phyloP scores from a whole-genome alignment of 768 basidiomycete genomes.

The Chalciporus chontae region DNA sequence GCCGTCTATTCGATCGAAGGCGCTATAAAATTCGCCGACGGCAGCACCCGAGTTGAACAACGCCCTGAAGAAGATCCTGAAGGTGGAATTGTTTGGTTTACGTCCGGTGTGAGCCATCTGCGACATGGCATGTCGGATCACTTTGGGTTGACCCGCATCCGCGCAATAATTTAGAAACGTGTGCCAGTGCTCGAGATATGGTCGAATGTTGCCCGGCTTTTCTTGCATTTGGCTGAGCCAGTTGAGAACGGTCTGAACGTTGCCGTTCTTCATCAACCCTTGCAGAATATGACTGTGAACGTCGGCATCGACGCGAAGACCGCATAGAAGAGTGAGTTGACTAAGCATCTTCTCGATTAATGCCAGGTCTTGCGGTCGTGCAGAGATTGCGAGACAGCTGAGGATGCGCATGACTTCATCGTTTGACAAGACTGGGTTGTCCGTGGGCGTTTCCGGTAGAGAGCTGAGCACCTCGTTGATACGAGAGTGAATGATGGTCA shows the following conservation, averaged over 20 bases:
- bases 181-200: constrained; percentile 54
- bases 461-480: constrained; percentile 23
- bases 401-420: constrained; percentile 39
- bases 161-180: constrained; percentile 44
- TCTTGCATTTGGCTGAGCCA: constrained; percentile 56
- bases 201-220: constrained; percentile 43
- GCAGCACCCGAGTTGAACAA: constrained; percentile 34
- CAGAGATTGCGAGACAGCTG: constrained; percentile 48
- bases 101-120: constrained; percentile 39
- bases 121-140: constrained; percentile 30
- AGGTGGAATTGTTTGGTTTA: constrained; percentile 44
- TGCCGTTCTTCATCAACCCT: constrained; percentile 43
- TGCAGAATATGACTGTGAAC: constrained; percentile 49
- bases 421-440: constrained; percentile 9
- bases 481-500: constrained; percentile 21
- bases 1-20: constrained; percentile 47
- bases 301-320: constrained; percentile 41
- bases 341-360: constrained; percentile 50
- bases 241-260: constrained; percentile 39
- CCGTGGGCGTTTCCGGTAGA: constrained; percentile 10
- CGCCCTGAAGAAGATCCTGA: constrained; percentile 46
- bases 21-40: constrained; percentile 32
- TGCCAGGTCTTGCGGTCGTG: constrained; percentile 48
- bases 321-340: constrained; percentile 47
- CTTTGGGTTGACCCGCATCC: constrained; percentile 22